Conservation (phyloP, 176 grass and related monocot species). For the Secale cereale region DNA sequence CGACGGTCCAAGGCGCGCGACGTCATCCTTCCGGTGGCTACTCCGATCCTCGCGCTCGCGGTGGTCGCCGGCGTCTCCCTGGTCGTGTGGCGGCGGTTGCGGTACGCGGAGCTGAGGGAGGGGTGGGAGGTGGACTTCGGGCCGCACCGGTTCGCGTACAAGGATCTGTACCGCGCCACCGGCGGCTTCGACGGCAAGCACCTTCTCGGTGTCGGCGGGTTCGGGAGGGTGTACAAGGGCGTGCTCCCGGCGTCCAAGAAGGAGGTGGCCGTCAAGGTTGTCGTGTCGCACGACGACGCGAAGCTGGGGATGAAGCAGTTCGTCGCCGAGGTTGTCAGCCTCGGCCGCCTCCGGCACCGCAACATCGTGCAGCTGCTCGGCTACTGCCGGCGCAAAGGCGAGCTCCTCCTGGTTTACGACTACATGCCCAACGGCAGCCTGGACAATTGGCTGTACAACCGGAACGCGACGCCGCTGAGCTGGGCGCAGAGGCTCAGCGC, state of each 20-base stretch:
- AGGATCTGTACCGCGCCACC: conserved; percentile 17
- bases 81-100: too few species aligned
- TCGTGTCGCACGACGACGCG: conserved; percentile 23
- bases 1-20: conserved; percentile 12
- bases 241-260: conserved; percentile 21
- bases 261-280: conserved; percentile 17
- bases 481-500: conserved; percentile 37
- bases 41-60: too few species aligned
- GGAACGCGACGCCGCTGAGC: conserved; percentile 15
- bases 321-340: conserved; percentile 44
- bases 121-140: too few species aligned
- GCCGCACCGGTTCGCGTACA: too few species aligned
- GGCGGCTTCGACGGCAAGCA: conserved; percentile 19
- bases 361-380: conserved; percentile 57
- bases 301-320: conserved; percentile 46
- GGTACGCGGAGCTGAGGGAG: too few species aligned
- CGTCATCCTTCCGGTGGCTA: conserved; percentile 14
- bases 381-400: conserved; percentile 41
- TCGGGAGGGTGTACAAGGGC: conserved; percentile 48
- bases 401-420: conserved; percentile 49
- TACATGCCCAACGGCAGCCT: conserved; percentile 62
- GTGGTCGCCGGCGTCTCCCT: too few species aligned
- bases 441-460: conserved; percentile 41
- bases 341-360: conserved; percentile 46
- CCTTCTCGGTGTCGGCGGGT: conserved; percentile 43